Conservation (phyloP, 345 rosid genomes). For the Pseudoturritis turrita region DNA sequence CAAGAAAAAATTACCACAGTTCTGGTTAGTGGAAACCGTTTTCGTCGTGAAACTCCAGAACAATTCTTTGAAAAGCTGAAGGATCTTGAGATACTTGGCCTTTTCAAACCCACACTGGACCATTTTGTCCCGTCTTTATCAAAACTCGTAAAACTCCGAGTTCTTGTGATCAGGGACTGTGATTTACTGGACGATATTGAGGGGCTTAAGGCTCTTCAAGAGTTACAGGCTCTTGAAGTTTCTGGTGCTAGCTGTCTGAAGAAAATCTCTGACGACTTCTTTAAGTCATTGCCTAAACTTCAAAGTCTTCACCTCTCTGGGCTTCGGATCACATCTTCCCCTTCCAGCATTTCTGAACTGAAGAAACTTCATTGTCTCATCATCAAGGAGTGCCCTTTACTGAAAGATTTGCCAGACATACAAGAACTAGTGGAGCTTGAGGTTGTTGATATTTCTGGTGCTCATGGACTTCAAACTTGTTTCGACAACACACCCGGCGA, state of each 20-base stretch:
- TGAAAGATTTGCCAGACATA: constrained; percentile 39
- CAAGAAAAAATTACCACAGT: constrained; percentile 27
- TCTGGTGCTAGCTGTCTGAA: constrained; percentile 42
- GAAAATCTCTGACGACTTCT: constrained; percentile 27
- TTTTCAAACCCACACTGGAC: constrained; percentile 35
- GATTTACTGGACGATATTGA: constrained; percentile 23
- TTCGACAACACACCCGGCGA: constrained; percentile 12
- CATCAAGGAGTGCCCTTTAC: constrained; percentile 35
- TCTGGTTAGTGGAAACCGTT: constrained; percentile 42
- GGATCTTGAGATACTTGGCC: constrained; percentile 38
- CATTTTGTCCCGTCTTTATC: neutral
- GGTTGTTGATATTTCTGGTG: constrained; percentile 52
- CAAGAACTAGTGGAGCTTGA: constrained; percentile 32
- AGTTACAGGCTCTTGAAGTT: constrained; percentile 47
- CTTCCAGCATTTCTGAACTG: constrained; percentile 26
- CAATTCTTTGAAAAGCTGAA: constrained; percentile 26
- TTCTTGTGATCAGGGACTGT: constrained; percentile 51
- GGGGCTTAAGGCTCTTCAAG: constrained; percentile 12
- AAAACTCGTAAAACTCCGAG: constrained; percentile 7
- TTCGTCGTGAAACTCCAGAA: constrained; percentile 23
- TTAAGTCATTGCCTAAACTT: constrained; percentile 23
- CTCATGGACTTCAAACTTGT: constrained; percentile 26
- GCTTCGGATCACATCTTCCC: constrained; percentile 33
- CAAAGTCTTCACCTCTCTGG: constrained; percentile 51
- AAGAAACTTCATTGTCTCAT: constrained; percentile 40